Conservation (phyloP, 179 eudicot genomes). For the Corrigiola litoralis region DNA sequence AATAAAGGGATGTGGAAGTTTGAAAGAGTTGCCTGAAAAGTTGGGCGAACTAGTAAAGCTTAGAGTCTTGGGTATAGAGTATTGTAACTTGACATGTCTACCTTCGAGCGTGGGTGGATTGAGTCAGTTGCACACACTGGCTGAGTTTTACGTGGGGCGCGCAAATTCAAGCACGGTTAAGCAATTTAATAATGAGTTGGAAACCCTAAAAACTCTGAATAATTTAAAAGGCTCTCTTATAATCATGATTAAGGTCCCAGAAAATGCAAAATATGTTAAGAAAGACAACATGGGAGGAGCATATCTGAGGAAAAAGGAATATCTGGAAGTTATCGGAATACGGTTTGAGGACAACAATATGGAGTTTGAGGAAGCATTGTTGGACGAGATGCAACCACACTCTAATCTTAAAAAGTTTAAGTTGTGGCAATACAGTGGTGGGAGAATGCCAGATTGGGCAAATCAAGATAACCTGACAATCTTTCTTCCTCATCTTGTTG, state of each 20-base stretch:
- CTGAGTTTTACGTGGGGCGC: conserved; percentile 23
- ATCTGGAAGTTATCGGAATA: neutral
- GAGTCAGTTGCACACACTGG: conserved; percentile 21
- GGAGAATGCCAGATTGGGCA: conserved; percentile 18
- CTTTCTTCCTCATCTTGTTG: conserved; percentile 21
- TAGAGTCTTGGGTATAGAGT: conserved; percentile 22
- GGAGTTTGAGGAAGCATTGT: neutral
- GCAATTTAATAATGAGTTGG: neutral
- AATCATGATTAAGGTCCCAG: neutral
- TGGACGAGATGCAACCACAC: conserved; percentile 15
- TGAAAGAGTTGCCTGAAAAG: conserved; percentile 24
- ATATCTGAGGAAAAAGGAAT: conserved; percentile 10
- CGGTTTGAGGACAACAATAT: neutral
- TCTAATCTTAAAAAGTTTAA: neutral
- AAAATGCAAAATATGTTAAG: neutral
- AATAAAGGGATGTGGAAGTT: neutral
- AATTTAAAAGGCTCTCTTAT: conserved; percentile 8
- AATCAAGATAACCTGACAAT: neutral
- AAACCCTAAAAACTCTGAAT: conserved; percentile 18
- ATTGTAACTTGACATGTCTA: conserved; percentile 10
- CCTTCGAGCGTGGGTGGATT: conserved; percentile 31
- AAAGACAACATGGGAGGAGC: neutral
- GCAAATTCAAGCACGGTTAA: neutral
- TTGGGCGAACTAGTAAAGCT: conserved; percentile 27
- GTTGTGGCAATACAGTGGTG: neutral